Evolutionary conservation across 2,329 filamentous ascomycete species (phyloP), one percentile per base, ranked within the genome.

Genomic region (Magnaporthiopsis incrustans): DNA sequence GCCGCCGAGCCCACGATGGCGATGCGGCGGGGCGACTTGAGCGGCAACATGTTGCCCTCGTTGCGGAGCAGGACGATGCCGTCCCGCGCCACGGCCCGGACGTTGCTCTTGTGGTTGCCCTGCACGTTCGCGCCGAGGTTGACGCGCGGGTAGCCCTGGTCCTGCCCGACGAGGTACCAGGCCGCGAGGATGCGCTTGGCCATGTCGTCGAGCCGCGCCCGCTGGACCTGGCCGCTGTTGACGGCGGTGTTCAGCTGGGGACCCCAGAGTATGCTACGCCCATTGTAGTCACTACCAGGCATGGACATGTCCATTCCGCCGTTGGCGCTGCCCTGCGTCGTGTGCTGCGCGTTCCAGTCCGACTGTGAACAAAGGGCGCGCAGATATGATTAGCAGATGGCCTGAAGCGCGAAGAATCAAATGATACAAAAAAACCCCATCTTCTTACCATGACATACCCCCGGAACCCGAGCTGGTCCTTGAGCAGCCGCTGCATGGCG

Each of bases 261-360:
- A 0, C 85, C 85, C 85, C 85, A 87, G 53, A 82, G 77, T 3
- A 85, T 73, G 57, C 77, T 80, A 38, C 75, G 75, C 59, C 81
- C 78, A 72, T 84, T 84, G 70, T 74, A 85, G 69, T 83, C 78
- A 63, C 78, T 85, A 65, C 91, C 91, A 0, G 89, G 89, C 89
- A 94, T 94, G 2, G 87, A 86, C 89, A 92, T 91, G 73, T 94
- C 90, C 67, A 94, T 73, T 33, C 91, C 91, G 30, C 85, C 83
- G 67, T 89, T 80, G 30, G 89, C 86, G 62, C 82, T 81, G 12
- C 81, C 81, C 11, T 86, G 84, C 66, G 89, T 91, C 30, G 85
- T 85, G 75, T 93, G 89, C 71, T 92, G 89, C 2, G 89, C 91
- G 68, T 82, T 79, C 91, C 91, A 95, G 74, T 95, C 91, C 63